A percentile compares a stretch with the other conserved stretches of the same genome.
Evolutionary conservation across 768 basidiomycete species (phyloP).

Genomic region (Melanogaster broomeanus): DNA sequence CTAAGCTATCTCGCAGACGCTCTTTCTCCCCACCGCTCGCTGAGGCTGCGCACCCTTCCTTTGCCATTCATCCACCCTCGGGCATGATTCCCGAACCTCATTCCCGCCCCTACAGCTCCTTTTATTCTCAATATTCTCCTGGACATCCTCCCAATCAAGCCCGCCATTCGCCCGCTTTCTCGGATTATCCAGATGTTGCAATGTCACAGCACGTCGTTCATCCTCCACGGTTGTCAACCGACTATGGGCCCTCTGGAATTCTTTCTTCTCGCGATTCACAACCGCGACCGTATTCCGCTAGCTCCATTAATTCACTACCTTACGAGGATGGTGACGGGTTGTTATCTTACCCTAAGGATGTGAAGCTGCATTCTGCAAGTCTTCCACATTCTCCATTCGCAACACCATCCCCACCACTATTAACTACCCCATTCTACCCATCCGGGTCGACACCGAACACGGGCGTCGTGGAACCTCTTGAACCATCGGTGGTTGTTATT

Average conservation of each 20-base stretch:
- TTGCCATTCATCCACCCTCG: conserved; percentile 8
- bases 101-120: conserved; percentile 6
- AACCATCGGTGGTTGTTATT: conserved; percentile 7
- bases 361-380: conserved; percentile 8
- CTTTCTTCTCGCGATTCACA: conserved; percentile 10
- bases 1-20: conserved; percentile 25
- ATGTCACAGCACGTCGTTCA: conserved; percentile 12
- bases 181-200: conserved; percentile 11
- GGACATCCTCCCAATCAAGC: conserved; percentile 5
- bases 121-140: conserved; percentile 16
- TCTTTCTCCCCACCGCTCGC: conserved; percentile 31
- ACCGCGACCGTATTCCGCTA: conserved; percentile 21
- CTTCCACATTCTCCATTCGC: conserved; percentile 10
- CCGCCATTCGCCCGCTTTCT: conserved; percentile 16
- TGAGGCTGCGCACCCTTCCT: conserved; percentile 9
- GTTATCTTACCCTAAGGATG: conserved; percentile 10
- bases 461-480: conserved; percentile 7
- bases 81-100: conserved; percentile 8
- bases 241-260: conserved; percentile 5
- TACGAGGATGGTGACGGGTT: conserved; percentile 12
- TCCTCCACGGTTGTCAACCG: conserved; percentile 9
- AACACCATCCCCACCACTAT: conserved; percentile 26
- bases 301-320: conserved; percentile 15
- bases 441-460: conserved; percentile 7
- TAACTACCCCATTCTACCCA: conserved; percentile 34